phyloP scores from a whole-genome alignment of 2,329 filamentous ascomycete species.

The Cercospora beticola region DNA sequence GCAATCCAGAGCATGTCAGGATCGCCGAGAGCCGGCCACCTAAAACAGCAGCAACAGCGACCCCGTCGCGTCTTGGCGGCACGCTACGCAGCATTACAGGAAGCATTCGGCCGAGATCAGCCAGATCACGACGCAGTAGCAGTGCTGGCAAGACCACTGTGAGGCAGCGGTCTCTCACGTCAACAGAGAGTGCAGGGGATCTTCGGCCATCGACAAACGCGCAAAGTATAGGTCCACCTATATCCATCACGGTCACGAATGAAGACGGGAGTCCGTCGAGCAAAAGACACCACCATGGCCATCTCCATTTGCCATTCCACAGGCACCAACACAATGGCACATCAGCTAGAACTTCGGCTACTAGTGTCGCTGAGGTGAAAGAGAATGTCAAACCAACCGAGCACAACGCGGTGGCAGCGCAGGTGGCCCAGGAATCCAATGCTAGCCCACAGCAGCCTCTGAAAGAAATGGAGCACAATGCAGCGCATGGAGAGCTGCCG shows the following conservation, averaged over 20 bases:
- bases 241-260: constrained; percentile 74
- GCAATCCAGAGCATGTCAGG: constrained; percentile 51
- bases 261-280: constrained; percentile 50
- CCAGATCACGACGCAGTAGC: constrained; percentile 37
- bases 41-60: constrained; percentile 43
- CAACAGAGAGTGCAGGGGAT: constrained; percentile 25
- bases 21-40: constrained; percentile 43
- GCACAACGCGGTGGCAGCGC: constrained; percentile 9
- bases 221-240: constrained; percentile 47
- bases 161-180: constrained; percentile 20
- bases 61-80: constrained; percentile 33
- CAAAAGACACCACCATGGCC: constrained; percentile 40
- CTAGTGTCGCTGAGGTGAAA: constrained; percentile 16
- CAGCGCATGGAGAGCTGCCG: constrained; percentile 37
- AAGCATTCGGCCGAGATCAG: constrained; percentile 60
- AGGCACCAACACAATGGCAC: constrained; percentile 14
- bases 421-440: constrained; percentile 6
- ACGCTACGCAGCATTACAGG: constrained; percentile 58
- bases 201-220: constrained; percentile 22
- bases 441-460: constrained; percentile 37
- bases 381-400: constrained; percentile 19
- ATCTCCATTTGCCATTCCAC: constrained; percentile 38
- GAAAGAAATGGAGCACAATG: constrained; percentile 43
- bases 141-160: constrained; percentile 45
- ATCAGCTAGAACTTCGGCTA: constrained; percentile 15